These are phyloP conservation scores for Alternaria atra DNA, from an alignment of 2,329 filamentous ascomycete genomes.

Conservation along the genomic window DNA sequence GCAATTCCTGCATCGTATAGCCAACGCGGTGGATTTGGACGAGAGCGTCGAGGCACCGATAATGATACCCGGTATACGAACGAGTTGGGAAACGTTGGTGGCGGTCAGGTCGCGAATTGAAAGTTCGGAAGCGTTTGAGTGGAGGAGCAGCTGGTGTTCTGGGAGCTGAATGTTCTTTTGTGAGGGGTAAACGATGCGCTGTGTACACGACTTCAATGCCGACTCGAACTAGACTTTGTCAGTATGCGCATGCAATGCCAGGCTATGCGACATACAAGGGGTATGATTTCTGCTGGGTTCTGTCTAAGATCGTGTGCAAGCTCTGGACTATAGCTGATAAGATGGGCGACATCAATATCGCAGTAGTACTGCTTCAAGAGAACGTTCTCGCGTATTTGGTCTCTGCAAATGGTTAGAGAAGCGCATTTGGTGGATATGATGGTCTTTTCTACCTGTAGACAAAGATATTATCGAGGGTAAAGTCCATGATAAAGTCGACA, in stretches of 20 bases:
- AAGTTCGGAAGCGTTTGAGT: conserved; percentile 88
- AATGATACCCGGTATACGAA: conserved; percentile 95
- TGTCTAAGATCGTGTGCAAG: conserved; percentile 88
- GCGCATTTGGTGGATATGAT: neutral
- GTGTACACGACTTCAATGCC: conserved; percentile 89
- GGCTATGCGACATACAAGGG: conserved; percentile 69
- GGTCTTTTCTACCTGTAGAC: conserved; percentile 73
- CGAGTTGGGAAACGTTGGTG: conserved; percentile 90
- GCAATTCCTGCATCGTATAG: conserved; percentile 90
- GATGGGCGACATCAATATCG: conserved; percentile 92
- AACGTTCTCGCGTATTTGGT: conserved; percentile 94
- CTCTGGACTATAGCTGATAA: conserved; percentile 96
- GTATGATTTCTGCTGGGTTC: conserved; percentile 91
- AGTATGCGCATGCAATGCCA: conserved; percentile 13
- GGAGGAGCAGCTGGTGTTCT: conserved; percentile 91
- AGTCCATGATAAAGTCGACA: conserved; percentile 90
- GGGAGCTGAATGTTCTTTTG: conserved; percentile 74
- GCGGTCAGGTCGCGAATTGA: conserved; percentile 95
- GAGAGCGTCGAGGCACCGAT: conserved; percentile 97
- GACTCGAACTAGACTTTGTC: conserved; percentile 76
- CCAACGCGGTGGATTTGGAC: conserved; percentile 88
- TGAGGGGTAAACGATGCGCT: conserved; percentile 89
- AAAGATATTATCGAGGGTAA: conserved; percentile 92
- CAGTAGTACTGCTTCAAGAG: conserved; percentile 94
- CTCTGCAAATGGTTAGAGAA: conserved; percentile 66